Conservation (phyloP, 106 monocot genomes). For the Narthecium ossifragum region DNA sequence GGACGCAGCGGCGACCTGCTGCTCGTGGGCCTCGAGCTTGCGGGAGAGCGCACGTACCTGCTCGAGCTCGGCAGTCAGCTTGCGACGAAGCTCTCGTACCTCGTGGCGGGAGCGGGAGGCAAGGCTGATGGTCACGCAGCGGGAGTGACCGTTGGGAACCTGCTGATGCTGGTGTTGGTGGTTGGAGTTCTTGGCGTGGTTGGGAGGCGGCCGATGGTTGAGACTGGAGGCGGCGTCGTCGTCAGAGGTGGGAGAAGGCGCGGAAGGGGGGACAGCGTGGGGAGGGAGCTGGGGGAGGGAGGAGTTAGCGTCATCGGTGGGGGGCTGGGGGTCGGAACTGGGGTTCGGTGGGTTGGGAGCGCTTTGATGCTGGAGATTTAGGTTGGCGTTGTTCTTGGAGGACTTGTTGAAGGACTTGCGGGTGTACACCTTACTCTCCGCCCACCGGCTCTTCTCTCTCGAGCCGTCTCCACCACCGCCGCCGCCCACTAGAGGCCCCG, state of each 20-base stretch:
- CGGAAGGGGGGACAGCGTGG: neutral
- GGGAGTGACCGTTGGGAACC: conserved; percentile 15
- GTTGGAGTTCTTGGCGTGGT: neutral
- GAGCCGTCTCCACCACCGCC: conserved; percentile 48
- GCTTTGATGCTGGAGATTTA: conserved; percentile 5
- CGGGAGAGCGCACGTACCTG: conserved; percentile 43
- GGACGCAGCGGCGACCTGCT: conserved; percentile 6
- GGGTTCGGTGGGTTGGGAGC: conserved; percentile 7
- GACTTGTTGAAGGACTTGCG: conserved; percentile 63
- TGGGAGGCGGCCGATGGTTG: conserved; percentile 16
- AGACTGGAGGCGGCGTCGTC: conserved; percentile 51
- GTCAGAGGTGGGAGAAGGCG: conserved; percentile 22
- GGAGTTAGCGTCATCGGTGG: conserved; percentile 28
- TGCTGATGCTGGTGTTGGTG: conserved; percentile 2
- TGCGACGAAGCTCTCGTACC: conserved; percentile 42
- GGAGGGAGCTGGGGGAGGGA: conserved; percentile 8
- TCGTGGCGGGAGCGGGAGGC: conserved; percentile 44
- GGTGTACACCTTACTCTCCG: conserved; percentile 78
- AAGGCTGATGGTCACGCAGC: conserved; percentile 34
- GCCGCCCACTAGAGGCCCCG: conserved; percentile 44
- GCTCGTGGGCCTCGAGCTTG: conserved; percentile 40
- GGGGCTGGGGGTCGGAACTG: conserved; percentile 6
- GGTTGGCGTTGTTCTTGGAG: conserved; percentile 11
- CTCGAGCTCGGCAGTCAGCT: conserved; percentile 64
- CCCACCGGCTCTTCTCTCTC: conserved; percentile 54